Conservation (phyloP, 2,329 filamentous ascomycete species). For the Verticillium isaacii region DNA sequence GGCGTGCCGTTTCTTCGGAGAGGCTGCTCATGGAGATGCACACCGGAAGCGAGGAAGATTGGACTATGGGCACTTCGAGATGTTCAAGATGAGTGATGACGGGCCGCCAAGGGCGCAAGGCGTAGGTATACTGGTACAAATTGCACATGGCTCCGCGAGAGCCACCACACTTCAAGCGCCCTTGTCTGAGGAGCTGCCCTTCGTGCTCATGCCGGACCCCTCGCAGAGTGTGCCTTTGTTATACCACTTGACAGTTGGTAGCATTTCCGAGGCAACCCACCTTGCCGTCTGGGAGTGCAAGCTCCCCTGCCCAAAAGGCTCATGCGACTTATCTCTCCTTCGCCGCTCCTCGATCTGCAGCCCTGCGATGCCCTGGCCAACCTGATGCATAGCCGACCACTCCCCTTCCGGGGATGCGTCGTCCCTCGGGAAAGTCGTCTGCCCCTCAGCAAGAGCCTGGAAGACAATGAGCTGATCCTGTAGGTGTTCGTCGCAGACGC, state of each 20-base stretch:
- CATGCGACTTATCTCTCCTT: constrained; percentile 37
- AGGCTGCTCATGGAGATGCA: constrained; percentile 47
- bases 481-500: constrained; percentile 50
- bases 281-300: constrained; percentile 55
- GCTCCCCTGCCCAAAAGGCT: constrained; percentile 53
- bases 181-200: neutral
- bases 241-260: constrained; percentile 45
- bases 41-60: constrained; percentile 28
- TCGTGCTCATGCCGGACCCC: constrained; percentile 30
- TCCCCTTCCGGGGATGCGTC: constrained; percentile 10
- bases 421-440: constrained; percentile 38
- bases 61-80: constrained; percentile 14
- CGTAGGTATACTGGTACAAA: neutral
- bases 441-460: constrained; percentile 51
- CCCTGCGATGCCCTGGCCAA: constrained; percentile 23
- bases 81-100: neutral
- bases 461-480: constrained; percentile 60
- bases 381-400: constrained; percentile 6
- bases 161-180: neutral
- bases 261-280: constrained; percentile 50
- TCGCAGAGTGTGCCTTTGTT: constrained; percentile 45
- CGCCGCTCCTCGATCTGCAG: constrained; percentile 21
- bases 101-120: neutral
- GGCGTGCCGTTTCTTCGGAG: constrained; percentile 40
- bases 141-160: neutral